Conservation (phyloP, 2,329 filamentous ascomycete genomes). For the Xenoacremonium recifei region DNA sequence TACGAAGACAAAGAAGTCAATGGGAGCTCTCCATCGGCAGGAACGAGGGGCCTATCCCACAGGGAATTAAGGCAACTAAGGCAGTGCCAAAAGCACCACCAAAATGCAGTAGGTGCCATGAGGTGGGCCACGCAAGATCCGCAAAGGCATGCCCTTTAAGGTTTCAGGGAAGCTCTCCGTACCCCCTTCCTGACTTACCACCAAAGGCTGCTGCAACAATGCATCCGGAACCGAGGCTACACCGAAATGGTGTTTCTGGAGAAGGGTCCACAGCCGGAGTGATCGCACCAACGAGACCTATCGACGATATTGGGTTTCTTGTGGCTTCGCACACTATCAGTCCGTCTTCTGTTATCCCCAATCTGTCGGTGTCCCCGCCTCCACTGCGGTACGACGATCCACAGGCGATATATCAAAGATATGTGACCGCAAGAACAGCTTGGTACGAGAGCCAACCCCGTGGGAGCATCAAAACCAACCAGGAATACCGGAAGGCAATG, state of each 20-base stretch:
- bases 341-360: not conserved
- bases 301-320: too few relatives aligned
- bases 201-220: too few relatives aligned
- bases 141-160: not conserved
- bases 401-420: not conserved
- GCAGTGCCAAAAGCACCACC: too few relatives aligned
- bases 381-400: not conserved
- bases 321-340: not conserved
- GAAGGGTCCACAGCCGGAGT: too few relatives aligned
- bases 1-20: too few relatives aligned
- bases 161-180: too few relatives aligned
- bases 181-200: too few relatives aligned
- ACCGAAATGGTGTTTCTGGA: too few relatives aligned
- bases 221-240: too few relatives aligned
- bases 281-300: too few relatives aligned
- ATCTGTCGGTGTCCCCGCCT: not conserved
- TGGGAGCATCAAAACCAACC: not conserved
- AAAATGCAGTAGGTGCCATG: not conserved
- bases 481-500: too few relatives aligned
- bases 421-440: not conserved
- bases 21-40: too few relatives aligned
- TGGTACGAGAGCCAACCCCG: not conserved
- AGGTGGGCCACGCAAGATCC: not conserved
- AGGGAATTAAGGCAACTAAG: not conserved
- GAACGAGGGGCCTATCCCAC: not conserved